These are phyloP conservation scores for Carex arenaria DNA, from an alignment of 202 grass and related monocot species.

Conservation along the genomic window DNA sequence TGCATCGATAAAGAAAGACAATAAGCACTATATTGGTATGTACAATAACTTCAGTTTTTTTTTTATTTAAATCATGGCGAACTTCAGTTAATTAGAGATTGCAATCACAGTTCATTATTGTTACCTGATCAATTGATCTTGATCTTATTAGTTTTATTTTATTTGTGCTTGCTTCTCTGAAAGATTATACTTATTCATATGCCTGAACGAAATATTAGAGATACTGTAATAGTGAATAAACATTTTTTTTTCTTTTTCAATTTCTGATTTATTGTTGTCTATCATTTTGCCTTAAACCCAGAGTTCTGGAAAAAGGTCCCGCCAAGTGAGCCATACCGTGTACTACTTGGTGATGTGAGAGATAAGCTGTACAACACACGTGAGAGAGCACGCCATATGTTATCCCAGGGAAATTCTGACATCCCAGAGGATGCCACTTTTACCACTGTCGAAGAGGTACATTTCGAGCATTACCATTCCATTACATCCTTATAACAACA, in stretches of 20 bases:
- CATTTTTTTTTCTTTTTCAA: neutral
- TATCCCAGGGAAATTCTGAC: slow-evolving; percentile 82
- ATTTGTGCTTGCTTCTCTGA: neutral
- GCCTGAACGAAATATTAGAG: neutral
- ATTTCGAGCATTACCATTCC: neutral
- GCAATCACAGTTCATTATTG: neutral
- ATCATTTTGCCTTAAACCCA: slow-evolving; percentile 24
- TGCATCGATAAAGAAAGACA: slow-evolving; percentile 74
- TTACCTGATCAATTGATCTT: neutral
- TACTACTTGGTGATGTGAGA: slow-evolving; percentile 86
- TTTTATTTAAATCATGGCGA: neutral
- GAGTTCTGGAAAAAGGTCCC: slow-evolving; percentile 99
- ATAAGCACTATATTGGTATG: slow-evolving; percentile 93
- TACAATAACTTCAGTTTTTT: slow-evolving; percentile 11
- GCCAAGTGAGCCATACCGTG: slow-evolving; percentile 75
- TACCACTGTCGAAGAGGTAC: slow-evolving; percentile 75
- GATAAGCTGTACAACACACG: slow-evolving; percentile 88
- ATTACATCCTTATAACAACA: slow-evolving; percentile 16
- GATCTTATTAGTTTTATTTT: neutral
- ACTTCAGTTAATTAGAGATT: neutral
- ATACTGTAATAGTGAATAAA: neutral
- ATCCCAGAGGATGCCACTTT: slow-evolving; percentile 69
- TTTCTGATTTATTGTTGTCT: slow-evolving; percentile 31
- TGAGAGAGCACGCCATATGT: slow-evolving; percentile 73
- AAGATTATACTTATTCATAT: neutral